A percentile compares a stretch with the other conserved stretches of the same genome.
These are phyloP conservation scores for Mrakia hoshinonis DNA, from an alignment of 768 basidiomycete species.

Conservation along the genomic window DNA sequence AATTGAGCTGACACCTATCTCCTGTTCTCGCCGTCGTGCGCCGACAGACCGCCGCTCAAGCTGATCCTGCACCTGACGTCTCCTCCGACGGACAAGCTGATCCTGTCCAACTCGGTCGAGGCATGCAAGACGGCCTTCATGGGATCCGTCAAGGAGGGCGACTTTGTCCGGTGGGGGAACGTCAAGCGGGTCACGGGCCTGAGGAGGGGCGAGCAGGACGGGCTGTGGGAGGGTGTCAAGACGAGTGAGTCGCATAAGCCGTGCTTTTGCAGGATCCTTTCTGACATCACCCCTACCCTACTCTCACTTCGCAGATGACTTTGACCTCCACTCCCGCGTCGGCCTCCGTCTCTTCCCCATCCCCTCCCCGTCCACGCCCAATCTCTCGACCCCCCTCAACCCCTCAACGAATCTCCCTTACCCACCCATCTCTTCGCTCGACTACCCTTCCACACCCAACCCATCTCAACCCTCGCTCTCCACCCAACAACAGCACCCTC, in stretches of 20 bases:
- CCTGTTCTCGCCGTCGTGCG: not conserved
- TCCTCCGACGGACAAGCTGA: slow-evolving; percentile 71
- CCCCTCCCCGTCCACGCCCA: slow-evolving; percentile 36
- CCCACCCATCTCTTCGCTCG: not conserved
- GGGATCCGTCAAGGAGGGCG: slow-evolving; percentile 92
- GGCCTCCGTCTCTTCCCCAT: slow-evolving; percentile 87
- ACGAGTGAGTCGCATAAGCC: slow-evolving; percentile 77
- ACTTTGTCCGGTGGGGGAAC: slow-evolving; percentile 94
- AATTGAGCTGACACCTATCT: not conserved
- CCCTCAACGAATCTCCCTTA: slow-evolving; percentile 43
- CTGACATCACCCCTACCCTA: not conserved
- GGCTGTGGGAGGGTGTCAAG: slow-evolving; percentile 91
- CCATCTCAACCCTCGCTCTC: not conserved
- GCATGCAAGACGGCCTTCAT: slow-evolving; percentile 89
- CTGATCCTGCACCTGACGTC: slow-evolving; percentile 18
- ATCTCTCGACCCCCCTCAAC: slow-evolving; percentile 13
- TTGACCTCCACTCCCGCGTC: slow-evolving; percentile 88
- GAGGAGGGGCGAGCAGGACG: slow-evolving; percentile 85
- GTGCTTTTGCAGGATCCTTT: not conserved
- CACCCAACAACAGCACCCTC: slow-evolving; percentile 39
- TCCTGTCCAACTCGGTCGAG: slow-evolving; percentile 69
- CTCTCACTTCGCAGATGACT: slow-evolving; percentile 62
- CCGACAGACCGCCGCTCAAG: slow-evolving; percentile 14
- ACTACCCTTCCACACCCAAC: too few relatives aligned
- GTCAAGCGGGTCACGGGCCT: slow-evolving; percentile 87